These are phyloP conservation scores for Dissophora globulifera DNA, from an alignment of 192 early-diverging fungal genomes.

Conservation along the genomic window DNA sequence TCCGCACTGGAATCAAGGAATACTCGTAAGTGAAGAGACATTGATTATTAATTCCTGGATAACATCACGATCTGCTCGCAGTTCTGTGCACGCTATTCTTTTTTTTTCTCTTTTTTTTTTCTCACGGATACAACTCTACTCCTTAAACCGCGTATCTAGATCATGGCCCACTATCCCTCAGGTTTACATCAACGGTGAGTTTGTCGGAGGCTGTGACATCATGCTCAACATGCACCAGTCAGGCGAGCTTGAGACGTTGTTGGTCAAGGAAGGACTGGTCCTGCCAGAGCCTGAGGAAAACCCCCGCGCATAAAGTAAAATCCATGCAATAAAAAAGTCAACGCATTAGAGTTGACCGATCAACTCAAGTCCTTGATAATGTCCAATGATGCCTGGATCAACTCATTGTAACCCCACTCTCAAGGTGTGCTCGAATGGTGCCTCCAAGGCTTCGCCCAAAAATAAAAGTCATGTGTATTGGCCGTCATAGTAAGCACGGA, in stretches of 20 bases:
- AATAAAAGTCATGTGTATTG: too few species aligned
- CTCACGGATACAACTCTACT: slow-evolving; percentile 3
- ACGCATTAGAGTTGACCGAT: too few species aligned
- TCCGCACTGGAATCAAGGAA: slow-evolving; percentile 95
- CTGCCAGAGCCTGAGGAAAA: slow-evolving; percentile 51
- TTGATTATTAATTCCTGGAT: too few species aligned
- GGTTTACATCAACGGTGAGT: slow-evolving; percentile 95
- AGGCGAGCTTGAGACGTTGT: slow-evolving; percentile 86
- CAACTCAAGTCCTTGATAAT: too few species aligned
- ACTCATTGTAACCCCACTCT: too few species aligned
- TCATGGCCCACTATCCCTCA: slow-evolving; percentile 97
- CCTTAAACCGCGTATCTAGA: slow-evolving; percentile 54
- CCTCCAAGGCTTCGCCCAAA: too few species aligned
- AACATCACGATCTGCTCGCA: too few species aligned
- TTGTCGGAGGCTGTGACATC: slow-evolving; percentile 96
- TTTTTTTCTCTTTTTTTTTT: slow-evolving; percentile 4
- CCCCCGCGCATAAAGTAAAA: slow-evolving; percentile 41
- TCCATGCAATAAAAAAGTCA: too few species aligned
- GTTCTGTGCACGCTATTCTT: too few species aligned
- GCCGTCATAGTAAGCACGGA: too few species aligned
- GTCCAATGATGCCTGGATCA: too few species aligned
- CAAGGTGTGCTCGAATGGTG: too few species aligned
- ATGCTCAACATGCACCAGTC: slow-evolving; percentile 87
- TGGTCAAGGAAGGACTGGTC: slow-evolving; percentile 81
- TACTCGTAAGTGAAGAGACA: slow-evolving; percentile 65